Conservation (phyloP, 768 basidiomycete genomes). For the Phaffia tasmanica region DNA sequence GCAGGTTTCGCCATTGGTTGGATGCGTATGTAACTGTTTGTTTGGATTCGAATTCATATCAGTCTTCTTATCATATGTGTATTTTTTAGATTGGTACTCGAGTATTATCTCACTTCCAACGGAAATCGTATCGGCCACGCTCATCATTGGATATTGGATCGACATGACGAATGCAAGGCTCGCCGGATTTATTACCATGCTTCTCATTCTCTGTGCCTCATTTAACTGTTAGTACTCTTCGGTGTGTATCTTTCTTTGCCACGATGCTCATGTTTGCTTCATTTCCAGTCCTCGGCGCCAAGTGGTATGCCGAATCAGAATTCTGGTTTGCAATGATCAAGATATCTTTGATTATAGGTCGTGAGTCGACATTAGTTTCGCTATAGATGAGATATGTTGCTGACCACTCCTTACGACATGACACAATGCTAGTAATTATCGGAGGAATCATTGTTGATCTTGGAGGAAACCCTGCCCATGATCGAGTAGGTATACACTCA, state of each 20-base stretch:
- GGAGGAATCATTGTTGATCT: constrained; percentile 49
- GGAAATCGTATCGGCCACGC: constrained; percentile 36
- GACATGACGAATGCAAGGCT: constrained; percentile 22
- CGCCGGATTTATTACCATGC: constrained; percentile 22
- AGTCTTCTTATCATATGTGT: constrained; percentile 30
- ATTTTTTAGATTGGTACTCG: constrained; percentile 37
- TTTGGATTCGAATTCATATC: not conserved
- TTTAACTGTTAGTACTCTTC: constrained; percentile 26
- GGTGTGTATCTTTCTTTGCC: not conserved
- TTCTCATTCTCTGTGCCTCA: constrained; percentile 4
- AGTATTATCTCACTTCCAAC: constrained; percentile 40
- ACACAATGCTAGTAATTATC: constrained; percentile 32
- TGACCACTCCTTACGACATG: not conserved
- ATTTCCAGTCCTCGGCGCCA: constrained; percentile 15
- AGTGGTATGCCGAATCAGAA: constrained; percentile 30
- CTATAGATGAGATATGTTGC: constrained; percentile 24
- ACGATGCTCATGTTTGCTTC: constrained; percentile 7
- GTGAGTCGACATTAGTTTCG: constrained; percentile 34
- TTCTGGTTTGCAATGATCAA: constrained; percentile 36
- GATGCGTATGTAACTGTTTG: constrained; percentile 46
- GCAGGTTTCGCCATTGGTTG: constrained; percentile 34
- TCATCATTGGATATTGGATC: constrained; percentile 32
- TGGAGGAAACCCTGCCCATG: constrained; percentile 49
- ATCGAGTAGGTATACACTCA: constrained; percentile 43
- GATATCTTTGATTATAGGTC: constrained; percentile 36